Conservation (phyloP, 225 moss, liverwort and hornwort species). For the Bryoerythrophyllum caledonicum region DNA sequence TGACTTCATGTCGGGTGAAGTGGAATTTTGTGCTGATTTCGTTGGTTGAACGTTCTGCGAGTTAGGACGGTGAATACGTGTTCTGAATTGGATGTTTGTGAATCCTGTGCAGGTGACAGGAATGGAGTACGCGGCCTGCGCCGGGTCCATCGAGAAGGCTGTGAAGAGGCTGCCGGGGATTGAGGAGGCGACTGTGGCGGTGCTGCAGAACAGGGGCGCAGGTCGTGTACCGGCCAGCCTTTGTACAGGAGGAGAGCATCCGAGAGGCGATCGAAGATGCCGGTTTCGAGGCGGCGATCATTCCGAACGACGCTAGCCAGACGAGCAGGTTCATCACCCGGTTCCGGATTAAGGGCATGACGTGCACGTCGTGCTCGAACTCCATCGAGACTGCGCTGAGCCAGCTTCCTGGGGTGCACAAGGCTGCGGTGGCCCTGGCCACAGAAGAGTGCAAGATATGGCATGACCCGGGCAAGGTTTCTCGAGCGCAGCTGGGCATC, state of each 20-base stretch:
- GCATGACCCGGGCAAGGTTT: conserved; percentile 52
- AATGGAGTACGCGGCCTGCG: conserved; percentile 78
- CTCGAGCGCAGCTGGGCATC: conserved; percentile 39
- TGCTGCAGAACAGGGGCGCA: conserved; percentile 71
- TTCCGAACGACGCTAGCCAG: conserved; percentile 26
- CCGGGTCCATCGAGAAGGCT: conserved; percentile 77
- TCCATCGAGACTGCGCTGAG: conserved; percentile 61
- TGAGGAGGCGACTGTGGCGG: conserved; percentile 61
- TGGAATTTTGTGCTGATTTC: background rate
- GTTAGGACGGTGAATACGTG: background rate
- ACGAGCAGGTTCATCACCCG: conserved; percentile 40
- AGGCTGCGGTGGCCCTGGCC: conserved; percentile 66
- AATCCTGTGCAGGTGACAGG: conserved; percentile 47
- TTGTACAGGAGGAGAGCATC: conserved; percentile 62
- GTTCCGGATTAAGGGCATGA: conserved; percentile 80
- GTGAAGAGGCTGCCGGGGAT: conserved; percentile 75
- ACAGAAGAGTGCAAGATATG: conserved; percentile 68
- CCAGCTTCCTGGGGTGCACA: conserved; percentile 59
- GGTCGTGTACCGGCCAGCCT: conserved; percentile 61
- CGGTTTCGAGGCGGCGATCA: conserved; percentile 61
- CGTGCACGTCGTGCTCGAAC: conserved; percentile 65
- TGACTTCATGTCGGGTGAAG: background rate
- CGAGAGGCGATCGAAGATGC: conserved; percentile 84
- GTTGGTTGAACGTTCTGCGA: too few species aligned
- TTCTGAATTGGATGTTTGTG: background rate